These are phyloP conservation scores for Udeniomyces megalosporus DNA, from an alignment of 768 basidiomycete species.

Conservation along the genomic window DNA sequence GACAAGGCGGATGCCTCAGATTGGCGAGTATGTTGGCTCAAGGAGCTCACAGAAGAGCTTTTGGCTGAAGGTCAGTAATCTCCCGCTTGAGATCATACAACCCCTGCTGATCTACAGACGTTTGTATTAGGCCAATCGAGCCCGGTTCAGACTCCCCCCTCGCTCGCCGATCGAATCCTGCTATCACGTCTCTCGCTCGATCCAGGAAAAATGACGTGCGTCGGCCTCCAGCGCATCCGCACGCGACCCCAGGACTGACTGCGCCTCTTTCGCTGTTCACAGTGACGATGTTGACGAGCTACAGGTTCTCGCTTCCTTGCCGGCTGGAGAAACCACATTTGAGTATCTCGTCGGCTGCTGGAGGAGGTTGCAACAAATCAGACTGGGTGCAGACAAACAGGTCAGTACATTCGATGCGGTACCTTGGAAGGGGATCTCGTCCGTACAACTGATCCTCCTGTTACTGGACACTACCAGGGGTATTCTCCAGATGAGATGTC, in stretches of 20 bases:
- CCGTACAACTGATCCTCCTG: too few species aligned
- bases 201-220: slow-evolving; percentile 53
- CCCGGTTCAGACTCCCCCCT: slow-evolving; percentile 37
- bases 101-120: background rate
- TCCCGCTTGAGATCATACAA: too few species aligned
- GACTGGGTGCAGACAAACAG: background rate
- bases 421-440: too few species aligned
- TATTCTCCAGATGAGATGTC: slow-evolving; percentile 40
- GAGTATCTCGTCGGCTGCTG: slow-evolving; percentile 83
- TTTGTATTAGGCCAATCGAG: slow-evolving; percentile 24
- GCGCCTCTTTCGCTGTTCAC: background rate
- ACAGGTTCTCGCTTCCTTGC: slow-evolving; percentile 46
- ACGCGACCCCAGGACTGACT: background rate
- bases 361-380: slow-evolving; percentile 53
- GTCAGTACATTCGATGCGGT: background rate
- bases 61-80: slow-evolving; percentile 8
- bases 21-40: slow-evolving; percentile 69
- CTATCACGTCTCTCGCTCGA: slow-evolving; percentile 72
- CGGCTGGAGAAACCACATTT: slow-evolving; percentile 59
- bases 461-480: slow-evolving; percentile 31
- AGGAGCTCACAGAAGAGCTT: slow-evolving; percentile 53
- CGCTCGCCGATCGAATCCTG: slow-evolving; percentile 58
- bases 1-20: slow-evolving; percentile 19
- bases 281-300: slow-evolving; percentile 32
- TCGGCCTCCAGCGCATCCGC: background rate